Evolutionary conservation across 257 asterid species (phyloP).

Genomic region (Penstemon davidsonii): DNA sequence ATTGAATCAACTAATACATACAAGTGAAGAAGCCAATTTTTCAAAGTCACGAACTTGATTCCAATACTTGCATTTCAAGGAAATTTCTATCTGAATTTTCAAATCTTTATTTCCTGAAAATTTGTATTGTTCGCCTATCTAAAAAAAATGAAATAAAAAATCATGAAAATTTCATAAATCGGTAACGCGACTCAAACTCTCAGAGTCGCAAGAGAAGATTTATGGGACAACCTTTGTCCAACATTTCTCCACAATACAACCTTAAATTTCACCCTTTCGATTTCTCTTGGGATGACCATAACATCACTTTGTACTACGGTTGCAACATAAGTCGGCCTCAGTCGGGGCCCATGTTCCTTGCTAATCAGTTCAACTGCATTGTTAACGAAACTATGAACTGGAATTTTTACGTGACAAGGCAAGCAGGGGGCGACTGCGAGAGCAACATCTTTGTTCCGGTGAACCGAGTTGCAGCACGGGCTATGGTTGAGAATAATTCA

Average conservation of each 20-base stretch:
- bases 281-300: slow-evolving; percentile 16
- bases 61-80: no score
- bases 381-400: not conserved
- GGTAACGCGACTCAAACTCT: not conserved
- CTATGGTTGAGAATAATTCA: slow-evolving; percentile 3
- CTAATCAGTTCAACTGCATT: slow-evolving; percentile 22
- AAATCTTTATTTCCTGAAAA: no score
- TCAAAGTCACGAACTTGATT: no score
- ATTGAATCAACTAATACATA: no score
- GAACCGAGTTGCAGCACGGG: not conserved
- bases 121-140: no score
- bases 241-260: slow-evolving; percentile 16
- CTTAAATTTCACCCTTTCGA: slow-evolving; percentile 31
- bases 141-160: no score
- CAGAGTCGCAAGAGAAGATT: slow-evolving; percentile 46
- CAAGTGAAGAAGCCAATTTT: no score
- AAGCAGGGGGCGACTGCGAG: slow-evolving; percentile 4
- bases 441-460: slow-evolving; percentile 35
- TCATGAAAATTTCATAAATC: no score
- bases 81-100: no score
- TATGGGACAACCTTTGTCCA: slow-evolving; percentile 34
- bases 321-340: slow-evolving; percentile 20
- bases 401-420: slow-evolving; percentile 4
- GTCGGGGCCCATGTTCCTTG: no score
- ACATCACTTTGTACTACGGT: slow-evolving; percentile 44